Conservation (phyloP, 768 basidiomycete genomes). For the Macrolepiota albuminosa region DNA sequence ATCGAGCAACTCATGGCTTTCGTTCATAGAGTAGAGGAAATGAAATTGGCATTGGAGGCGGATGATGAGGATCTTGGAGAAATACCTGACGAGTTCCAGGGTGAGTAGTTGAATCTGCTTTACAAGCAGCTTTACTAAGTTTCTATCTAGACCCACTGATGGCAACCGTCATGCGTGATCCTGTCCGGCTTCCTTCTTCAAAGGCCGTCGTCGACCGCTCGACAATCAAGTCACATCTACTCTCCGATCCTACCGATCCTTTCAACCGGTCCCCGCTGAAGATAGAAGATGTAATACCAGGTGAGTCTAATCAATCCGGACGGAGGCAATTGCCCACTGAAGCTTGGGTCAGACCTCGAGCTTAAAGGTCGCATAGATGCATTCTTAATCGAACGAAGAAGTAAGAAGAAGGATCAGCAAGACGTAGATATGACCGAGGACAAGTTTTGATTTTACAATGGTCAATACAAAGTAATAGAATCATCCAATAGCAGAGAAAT, state of each 20-base stretch:
- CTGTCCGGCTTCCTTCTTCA: slow-evolving; percentile 86
- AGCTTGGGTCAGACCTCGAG: slow-evolving; percentile 45
- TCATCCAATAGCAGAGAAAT: background rate
- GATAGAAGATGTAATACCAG: slow-evolving; percentile 73
- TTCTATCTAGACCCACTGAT: slow-evolving; percentile 71
- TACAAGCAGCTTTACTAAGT: background rate
- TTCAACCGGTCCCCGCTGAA: slow-evolving; percentile 87
- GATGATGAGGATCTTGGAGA: slow-evolving; percentile 87
- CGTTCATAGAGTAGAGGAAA: slow-evolving; percentile 78
- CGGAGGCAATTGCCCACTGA: background rate
- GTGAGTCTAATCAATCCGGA: slow-evolving; percentile 33
- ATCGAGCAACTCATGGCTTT: slow-evolving; percentile 66
- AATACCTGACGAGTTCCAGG: slow-evolving; percentile 91
- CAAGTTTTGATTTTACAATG: slow-evolving; percentile 8
- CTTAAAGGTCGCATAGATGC: slow-evolving; percentile 71
- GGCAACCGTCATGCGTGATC: slow-evolving; percentile 92
- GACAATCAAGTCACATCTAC: slow-evolving; percentile 91
- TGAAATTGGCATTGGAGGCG: slow-evolving; percentile 72
- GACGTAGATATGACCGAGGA: slow-evolving; percentile 13
- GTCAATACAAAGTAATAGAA: background rate
- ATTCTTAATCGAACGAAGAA: slow-evolving; percentile 59
- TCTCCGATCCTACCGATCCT: slow-evolving; percentile 90
- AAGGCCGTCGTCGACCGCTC: slow-evolving; percentile 73
- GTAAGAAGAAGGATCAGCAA: slow-evolving; percentile 21
- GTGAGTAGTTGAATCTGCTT: slow-evolving; percentile 35